phyloP scores from a whole-genome alignment of 768 basidiomycete genomes.

The Hericium coralloides region DNA sequence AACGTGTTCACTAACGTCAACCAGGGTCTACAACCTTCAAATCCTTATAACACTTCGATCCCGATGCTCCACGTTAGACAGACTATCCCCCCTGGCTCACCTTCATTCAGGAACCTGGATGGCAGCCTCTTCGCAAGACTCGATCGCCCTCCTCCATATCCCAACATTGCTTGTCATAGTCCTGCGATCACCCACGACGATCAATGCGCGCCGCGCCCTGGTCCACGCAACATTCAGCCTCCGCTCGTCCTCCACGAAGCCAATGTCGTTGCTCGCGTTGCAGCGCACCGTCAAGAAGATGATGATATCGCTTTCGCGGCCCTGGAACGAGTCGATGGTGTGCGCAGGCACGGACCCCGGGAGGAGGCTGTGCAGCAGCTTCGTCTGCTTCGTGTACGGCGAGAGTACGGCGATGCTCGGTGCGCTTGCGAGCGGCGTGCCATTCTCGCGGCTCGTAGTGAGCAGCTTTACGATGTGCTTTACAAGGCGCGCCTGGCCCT shows the following conservation, averaged over 20 bases:
- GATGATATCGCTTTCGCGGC: conserved; percentile 58
- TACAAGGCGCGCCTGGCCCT: conserved; percentile 47
- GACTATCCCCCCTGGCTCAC: not conserved
- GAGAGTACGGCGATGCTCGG: conserved; percentile 41
- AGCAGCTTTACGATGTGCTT: conserved; percentile 38
- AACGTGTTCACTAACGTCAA: not conserved
- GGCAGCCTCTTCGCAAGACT: conserved; percentile 21
- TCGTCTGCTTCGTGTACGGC: conserved; percentile 51
- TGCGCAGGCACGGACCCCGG: conserved; percentile 28
- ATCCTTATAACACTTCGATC: not conserved
- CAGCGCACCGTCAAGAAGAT: conserved; percentile 58
- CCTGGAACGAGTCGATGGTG: conserved; percentile 60
- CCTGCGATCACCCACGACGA: conserved; percentile 48
- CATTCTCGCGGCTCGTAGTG: conserved; percentile 11
- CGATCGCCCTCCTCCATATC: conserved; percentile 46
- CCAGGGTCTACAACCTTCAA: not conserved
- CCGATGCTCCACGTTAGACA: not conserved
- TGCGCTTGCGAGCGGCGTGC: not conserved
- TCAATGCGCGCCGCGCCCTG: conserved; percentile 44
- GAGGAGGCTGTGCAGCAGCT: conserved; percentile 30
- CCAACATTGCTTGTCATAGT: conserved; percentile 36
- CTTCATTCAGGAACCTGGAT: conserved; percentile 9
- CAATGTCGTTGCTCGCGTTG: conserved; percentile 51
- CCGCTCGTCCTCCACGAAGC: conserved; percentile 54
- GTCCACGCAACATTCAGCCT: conserved; percentile 69